Percentiles rank a stretch among this genome's conserved stretches.
Evolutionary conservation across 495 filamentous ascomycete genomes (phyloP).

Genomic region (Aspergillus olivimuriae): DNA sequence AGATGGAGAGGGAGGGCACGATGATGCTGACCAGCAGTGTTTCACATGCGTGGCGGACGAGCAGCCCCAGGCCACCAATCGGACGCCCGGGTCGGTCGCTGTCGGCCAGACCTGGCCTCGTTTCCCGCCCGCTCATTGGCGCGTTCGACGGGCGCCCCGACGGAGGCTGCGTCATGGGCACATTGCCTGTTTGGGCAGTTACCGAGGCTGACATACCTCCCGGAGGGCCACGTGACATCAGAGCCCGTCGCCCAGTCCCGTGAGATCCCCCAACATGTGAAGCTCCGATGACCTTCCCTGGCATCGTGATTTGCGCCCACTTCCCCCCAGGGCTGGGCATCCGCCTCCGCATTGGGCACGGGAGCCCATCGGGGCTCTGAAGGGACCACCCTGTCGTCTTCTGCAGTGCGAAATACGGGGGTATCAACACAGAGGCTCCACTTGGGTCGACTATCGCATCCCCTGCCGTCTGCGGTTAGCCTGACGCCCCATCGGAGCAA

Average conservation of each 20-base stretch:
- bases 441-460: conserved; percentile 14
- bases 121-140: conserved; percentile 9
- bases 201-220: conserved; percentile 36
- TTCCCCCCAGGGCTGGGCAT: too few species aligned
- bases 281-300: conserved; percentile 1
- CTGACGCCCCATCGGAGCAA: not conserved
- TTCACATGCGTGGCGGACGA: conserved; percentile 10
- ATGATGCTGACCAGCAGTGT: too few species aligned
- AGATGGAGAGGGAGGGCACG: too few species aligned
- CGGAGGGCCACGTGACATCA: conserved; percentile 1
- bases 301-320: not conserved
- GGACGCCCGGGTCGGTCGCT: conserved; percentile 9
- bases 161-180: conserved; percentile 28
- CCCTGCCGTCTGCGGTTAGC: conserved; percentile 5
- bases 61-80: not conserved
- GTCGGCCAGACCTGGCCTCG: not conserved
- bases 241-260: not conserved
- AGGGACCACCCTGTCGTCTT: too few species aligned
- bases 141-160: too few species aligned
- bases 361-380: too few species aligned
- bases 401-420: too few species aligned
- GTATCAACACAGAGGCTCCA: too few species aligned
- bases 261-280: conserved; percentile 13
- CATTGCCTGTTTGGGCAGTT: conserved; percentile 12
- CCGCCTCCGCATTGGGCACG: too few species aligned